phyloP scores from a whole-genome alignment of 805 yeast genomes.

The Wickerhamiella bombiphila region DNA sequence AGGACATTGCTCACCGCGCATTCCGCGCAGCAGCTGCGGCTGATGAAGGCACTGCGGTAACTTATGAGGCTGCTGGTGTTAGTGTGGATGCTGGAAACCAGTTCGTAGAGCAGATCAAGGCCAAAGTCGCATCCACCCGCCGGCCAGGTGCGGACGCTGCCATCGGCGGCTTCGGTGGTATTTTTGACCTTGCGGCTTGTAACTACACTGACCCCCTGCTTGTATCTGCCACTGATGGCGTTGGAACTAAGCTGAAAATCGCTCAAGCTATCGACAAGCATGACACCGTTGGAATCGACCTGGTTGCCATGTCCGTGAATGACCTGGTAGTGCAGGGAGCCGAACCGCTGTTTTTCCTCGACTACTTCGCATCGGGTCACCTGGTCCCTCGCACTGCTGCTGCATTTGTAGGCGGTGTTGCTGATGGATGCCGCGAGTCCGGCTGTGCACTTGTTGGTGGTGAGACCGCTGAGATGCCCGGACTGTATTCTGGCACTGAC shows the following conservation, averaged over 20 bases:
- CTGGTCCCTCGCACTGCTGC: conserved; percentile 74
- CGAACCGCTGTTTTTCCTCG: conserved; percentile 88
- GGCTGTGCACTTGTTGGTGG: conserved; percentile 99
- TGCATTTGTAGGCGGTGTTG: conserved; percentile 86
- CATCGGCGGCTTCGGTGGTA: conserved; percentile 98
- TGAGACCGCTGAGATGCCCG: conserved; percentile 99
- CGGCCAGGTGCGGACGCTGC: conserved; percentile 96
- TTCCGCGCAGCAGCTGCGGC: conserved; percentile 33
- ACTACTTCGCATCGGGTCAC: conserved; percentile 91
- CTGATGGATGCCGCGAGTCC: conserved; percentile 85
- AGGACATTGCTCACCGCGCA: conserved; percentile 92
- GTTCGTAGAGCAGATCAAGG: conserved; percentile 80
- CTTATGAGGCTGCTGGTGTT: conserved; percentile 94
- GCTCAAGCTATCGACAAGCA: conserved; percentile 84
- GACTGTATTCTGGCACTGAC: conserved; percentile 89
- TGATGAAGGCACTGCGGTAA: conserved; percentile 32
- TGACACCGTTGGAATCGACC: conserved; percentile 95
- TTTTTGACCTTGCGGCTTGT: conserved; percentile 77
- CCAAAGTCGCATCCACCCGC: conserved; percentile 77
- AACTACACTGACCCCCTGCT: conserved; percentile 66
- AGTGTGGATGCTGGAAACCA: conserved; percentile 91
- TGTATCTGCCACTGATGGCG: conserved; percentile 98
- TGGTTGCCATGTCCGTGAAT: conserved; percentile 98
- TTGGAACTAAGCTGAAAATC: conserved; percentile 89
- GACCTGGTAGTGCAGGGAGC: conserved; percentile 98